Conservation (phyloP, 2,329 filamentous ascomycete genomes). For the Fusarium abutilonis region DNA sequence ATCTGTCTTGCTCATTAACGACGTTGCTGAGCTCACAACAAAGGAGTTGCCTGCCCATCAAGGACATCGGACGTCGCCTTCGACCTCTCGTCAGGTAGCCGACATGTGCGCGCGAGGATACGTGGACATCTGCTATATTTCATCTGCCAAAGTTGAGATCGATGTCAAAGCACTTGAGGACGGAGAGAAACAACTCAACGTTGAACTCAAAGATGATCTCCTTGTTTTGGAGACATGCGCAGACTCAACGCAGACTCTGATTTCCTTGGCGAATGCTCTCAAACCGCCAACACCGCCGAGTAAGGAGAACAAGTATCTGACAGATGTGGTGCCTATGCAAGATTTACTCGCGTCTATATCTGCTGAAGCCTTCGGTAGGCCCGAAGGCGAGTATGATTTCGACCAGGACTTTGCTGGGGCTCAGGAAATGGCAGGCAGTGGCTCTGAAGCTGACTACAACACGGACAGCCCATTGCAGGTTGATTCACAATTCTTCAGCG, state of each 20-base stretch:
- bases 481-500: slow-evolving; percentile 60
- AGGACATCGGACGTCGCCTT: slow-evolving; percentile 48
- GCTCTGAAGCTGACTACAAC: slow-evolving; percentile 46
- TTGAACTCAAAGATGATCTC: slow-evolving; percentile 86
- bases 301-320: slow-evolving; percentile 85
- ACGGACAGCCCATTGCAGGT: slow-evolving; percentile 53
- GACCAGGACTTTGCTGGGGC: slow-evolving; percentile 70
- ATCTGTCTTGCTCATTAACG: slow-evolving; percentile 84
- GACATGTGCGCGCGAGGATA: slow-evolving; percentile 75
- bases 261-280: slow-evolving; percentile 80
- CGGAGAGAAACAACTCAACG: slow-evolving; percentile 73
- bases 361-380: slow-evolving; percentile 78
- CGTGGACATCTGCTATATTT: slow-evolving; percentile 87
- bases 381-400: slow-evolving; percentile 69
- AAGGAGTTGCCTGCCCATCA: slow-evolving; percentile 25
- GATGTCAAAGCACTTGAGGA: slow-evolving; percentile 65
- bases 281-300: slow-evolving; percentile 85
- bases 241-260: slow-evolving; percentile 93
- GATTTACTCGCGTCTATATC: slow-evolving; percentile 92
- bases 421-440: slow-evolving; percentile 58
- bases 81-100: slow-evolving; percentile 61
- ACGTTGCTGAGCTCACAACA: slow-evolving; percentile 58
- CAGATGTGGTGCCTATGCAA: slow-evolving; percentile 83
- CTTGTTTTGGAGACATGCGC: slow-evolving; percentile 94
- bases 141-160: slow-evolving; percentile 76